Evolutionary conservation across 202 grass and related monocot species (phyloP).

Genomic region (Dendrocalamus latiflorus): DNA sequence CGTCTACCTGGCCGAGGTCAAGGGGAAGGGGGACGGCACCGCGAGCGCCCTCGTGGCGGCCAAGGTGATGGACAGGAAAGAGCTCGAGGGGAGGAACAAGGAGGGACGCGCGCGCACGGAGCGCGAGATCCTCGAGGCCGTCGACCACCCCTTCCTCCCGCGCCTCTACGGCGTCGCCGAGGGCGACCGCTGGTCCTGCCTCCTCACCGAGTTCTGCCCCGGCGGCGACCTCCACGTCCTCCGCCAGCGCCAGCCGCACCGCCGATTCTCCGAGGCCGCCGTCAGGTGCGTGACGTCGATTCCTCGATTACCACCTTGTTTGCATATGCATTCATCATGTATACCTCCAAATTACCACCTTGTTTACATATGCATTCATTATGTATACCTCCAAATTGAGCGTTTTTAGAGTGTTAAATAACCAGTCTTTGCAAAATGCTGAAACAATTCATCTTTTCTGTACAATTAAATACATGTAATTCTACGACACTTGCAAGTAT

Average conservation of each 20-base stretch:
- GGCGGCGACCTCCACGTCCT: constrained; percentile 95
- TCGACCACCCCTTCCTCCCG: constrained; percentile 89
- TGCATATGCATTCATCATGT: neutral
- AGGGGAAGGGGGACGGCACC: neutral
- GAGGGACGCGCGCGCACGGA: constrained; percentile 78
- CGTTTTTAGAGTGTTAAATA: neutral
- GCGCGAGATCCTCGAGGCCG: constrained; percentile 87
- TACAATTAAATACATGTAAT: no score
- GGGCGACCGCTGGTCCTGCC: constrained; percentile 74
- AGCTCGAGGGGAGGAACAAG: constrained; percentile 77
- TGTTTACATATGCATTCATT: no score
- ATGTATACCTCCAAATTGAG: no score
- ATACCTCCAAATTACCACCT: neutral
- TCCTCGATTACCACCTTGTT: no score
- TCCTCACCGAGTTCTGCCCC: constrained; percentile 99
- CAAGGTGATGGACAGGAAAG: constrained; percentile 93
- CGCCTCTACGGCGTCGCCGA: constrained; percentile 70
- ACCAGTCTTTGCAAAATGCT: neutral
- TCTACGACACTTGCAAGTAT: neutral
- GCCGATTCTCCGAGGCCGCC: constrained; percentile 70
- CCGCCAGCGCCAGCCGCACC: constrained; percentile 64
- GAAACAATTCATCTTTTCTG: neutral
- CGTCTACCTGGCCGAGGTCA: constrained; percentile 87
- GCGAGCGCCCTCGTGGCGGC: constrained; percentile 48
- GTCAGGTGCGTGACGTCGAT: constrained; percentile 48